A percentile compares a stretch with the other conserved stretches of the same genome.
Conservation (phyloP, 2,329 filamentous ascomycete genomes). For the Coniochaeta ligniaria region DNA sequence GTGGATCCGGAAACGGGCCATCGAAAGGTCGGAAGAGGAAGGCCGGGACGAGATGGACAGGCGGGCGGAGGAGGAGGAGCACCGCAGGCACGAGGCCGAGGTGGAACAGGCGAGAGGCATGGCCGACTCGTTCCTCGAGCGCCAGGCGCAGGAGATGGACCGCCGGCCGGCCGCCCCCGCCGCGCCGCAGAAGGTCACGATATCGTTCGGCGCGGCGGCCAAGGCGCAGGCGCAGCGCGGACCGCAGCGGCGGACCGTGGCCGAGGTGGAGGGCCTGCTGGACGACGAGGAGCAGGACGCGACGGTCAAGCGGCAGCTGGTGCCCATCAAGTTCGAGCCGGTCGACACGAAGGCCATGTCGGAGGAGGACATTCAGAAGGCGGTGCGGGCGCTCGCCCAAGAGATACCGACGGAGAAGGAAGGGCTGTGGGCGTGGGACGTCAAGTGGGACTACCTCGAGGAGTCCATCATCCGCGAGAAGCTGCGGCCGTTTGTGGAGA, state of each 20-base stretch:
- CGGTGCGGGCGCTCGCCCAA: constrained; percentile 72
- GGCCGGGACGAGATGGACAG: constrained; percentile 78
- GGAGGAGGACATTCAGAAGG: constrained; percentile 80
- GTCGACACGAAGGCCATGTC: constrained; percentile 62
- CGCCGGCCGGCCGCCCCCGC: constrained; percentile 25
- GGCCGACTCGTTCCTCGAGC: constrained; percentile 85
- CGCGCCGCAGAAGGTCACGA: constrained; percentile 77
- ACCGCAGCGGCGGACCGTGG: constrained; percentile 68
- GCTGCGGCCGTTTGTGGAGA: constrained; percentile 89
- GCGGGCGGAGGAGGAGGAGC: constrained; percentile 68
- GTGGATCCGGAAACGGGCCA: constrained; percentile 76
- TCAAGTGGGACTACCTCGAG: constrained; percentile 90
- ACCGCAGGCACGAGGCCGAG: constrained; percentile 60
- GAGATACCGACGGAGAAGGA: constrained; percentile 86
- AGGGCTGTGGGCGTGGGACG: constrained; percentile 83
- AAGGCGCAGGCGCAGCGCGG: constrained; percentile 53
- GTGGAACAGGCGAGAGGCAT: constrained; percentile 73
- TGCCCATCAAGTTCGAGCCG: constrained; percentile 77
- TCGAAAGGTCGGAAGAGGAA: constrained; percentile 66
- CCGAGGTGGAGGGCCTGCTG: constrained; percentile 87
- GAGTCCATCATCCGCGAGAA: constrained; percentile 75
- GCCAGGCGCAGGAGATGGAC: constrained; percentile 72
- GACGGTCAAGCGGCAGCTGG: constrained; percentile 64
- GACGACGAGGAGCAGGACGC: constrained; percentile 87
- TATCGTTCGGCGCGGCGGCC: constrained; percentile 84